phyloP scores from a whole-genome alignment of 2,329 filamentous ascomycete genomes.

The Rachicladosporium sp. region DNA sequence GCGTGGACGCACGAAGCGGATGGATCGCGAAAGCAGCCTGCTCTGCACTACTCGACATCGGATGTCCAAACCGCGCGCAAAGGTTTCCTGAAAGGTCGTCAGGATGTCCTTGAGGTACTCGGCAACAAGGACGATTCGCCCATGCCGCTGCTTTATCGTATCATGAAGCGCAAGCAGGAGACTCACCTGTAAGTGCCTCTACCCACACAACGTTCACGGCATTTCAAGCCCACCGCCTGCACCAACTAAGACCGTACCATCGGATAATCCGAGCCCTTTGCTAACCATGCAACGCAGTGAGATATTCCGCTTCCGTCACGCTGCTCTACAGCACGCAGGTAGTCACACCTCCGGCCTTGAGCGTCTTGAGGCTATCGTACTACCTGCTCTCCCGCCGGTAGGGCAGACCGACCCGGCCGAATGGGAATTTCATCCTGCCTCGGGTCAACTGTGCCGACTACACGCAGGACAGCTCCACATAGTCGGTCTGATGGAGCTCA shows the following conservation, averaged over 20 bases:
- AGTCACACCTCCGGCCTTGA: conserved; percentile 5
- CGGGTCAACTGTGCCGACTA: conserved; percentile 53
- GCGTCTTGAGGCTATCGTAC: conserved; percentile 3
- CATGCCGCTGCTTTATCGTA: too few species aligned
- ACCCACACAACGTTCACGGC: conserved; percentile 10
- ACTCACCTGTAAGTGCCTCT: too few species aligned
- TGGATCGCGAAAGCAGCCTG: neutral
- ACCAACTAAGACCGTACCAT: neutral
- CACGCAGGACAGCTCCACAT: conserved; percentile 42
- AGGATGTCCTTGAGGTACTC: conserved; percentile 19
- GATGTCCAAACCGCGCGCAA: conserved; percentile 27
- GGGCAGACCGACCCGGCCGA: conserved; percentile 1
- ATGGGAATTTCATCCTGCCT: conserved; percentile 38
- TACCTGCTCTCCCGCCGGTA: conserved; percentile 1
- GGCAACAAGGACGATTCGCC: too few species aligned
- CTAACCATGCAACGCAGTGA: neutral
- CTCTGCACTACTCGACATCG: conserved; percentile 10
- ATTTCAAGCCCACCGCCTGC: conserved; percentile 3
- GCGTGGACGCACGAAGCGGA: conserved; percentile 5
- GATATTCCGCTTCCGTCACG: conserved; percentile 2
- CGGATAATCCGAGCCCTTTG: too few species aligned
- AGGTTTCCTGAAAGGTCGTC: conserved; percentile 32
- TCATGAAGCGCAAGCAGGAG: too few species aligned
- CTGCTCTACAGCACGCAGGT: conserved; percentile 23
- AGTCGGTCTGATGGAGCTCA: conserved; percentile 51